These are phyloP conservation scores for Mycena venus DNA, from an alignment of 768 basidiomycete species.

Conservation along the genomic window DNA sequence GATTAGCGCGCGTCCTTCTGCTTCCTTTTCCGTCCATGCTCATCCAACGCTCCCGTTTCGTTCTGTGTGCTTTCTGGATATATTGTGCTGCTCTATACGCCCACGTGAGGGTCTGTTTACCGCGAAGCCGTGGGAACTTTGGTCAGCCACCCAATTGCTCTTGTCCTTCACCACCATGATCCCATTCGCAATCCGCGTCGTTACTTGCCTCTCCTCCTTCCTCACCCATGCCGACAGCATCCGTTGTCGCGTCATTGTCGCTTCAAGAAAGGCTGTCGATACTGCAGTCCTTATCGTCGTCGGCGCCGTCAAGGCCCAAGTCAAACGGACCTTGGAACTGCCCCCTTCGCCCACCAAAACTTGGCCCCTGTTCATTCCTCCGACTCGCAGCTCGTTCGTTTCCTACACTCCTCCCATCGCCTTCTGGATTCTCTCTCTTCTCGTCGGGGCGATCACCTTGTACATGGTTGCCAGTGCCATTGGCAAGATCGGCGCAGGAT, in stretches of 20 bases:
- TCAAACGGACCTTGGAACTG: background rate
- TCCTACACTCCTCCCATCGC: background rate
- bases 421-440: background rate
- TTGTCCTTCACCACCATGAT: background rate
- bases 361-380: background rate
- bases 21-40: background rate
- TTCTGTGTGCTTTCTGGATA: background rate
- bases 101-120: background rate
- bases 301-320: background rate
- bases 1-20: background rate
- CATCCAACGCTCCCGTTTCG: slow-evolving; percentile 9
- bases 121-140: background rate
- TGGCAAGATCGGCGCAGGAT: background rate
- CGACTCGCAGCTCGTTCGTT: background rate
- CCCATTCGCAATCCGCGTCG: background rate
- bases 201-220: background rate
- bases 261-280: background rate
- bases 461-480: background rate
- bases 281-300: background rate
- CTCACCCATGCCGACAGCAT: background rate
- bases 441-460: background rate
- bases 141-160: no score
- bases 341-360: background rate
- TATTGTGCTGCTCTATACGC: background rate
- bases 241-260: background rate